Percentiles rank a stretch among this genome's conserved stretches.
phyloP scores from a whole-genome alignment of 345 rosid genomes.

The Erodium maritimum region DNA sequence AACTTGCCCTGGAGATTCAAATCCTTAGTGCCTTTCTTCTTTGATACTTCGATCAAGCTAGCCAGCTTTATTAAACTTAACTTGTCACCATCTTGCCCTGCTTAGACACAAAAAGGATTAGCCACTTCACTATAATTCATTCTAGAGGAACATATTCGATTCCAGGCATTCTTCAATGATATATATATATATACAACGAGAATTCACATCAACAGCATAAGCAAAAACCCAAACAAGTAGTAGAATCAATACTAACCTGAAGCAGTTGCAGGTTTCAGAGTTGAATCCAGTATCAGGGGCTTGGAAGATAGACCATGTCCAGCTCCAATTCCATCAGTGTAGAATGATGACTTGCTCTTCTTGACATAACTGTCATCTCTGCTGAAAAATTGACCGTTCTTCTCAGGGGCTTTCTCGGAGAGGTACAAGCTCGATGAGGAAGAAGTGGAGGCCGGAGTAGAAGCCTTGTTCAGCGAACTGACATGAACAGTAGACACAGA shows the following conservation, averaged over 20 bases:
- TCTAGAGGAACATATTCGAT: not conserved
- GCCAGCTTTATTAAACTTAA: conserved; percentile 86
- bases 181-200: no score
- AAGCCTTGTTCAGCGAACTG: not conserved
- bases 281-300: conserved; percentile 46
- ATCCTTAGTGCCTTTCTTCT: conserved; percentile 73
- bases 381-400: conserved; percentile 35
- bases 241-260: conserved; percentile 44
- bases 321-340: conserved; percentile 27
- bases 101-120: conserved; percentile 1
- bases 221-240: no score
- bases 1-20: conserved; percentile 71
- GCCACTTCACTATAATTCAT: no score
- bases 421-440: no score
- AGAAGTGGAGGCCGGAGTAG: conserved; percentile 3
- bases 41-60: conserved; percentile 73
- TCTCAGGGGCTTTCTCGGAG: no score
- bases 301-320: conserved; percentile 19
- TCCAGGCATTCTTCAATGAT: not conserved
- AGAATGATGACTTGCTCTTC: conserved; percentile 42
- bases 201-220: no score
- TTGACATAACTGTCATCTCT: conserved; percentile 68
- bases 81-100: conserved; percentile 67
- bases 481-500: conserved; percentile 12
- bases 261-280: conserved; percentile 35